Percentiles rank a stretch among this genome's conserved stretches.
These are phyloP conservation scores for Corallochytrium limacisporum DNA, from an alignment of 78 protist genomes.

Conservation along the genomic window DNA sequence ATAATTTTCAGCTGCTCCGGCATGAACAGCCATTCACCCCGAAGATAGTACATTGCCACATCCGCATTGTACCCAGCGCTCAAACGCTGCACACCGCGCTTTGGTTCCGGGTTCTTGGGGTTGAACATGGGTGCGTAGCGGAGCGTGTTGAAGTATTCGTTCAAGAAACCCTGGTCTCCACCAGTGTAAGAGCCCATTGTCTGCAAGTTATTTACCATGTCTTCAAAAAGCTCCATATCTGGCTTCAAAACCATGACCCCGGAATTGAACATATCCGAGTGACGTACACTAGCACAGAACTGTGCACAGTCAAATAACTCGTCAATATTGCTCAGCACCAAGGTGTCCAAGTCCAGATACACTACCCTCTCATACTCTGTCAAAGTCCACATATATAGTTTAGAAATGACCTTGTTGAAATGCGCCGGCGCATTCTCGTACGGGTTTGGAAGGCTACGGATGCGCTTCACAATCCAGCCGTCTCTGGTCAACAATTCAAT, in stretches of 20 bases:
- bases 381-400: too few relatives aligned
- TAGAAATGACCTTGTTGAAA: too few relatives aligned
- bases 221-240: not conserved
- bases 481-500: too few relatives aligned
- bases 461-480: too few relatives aligned
- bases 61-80: too few relatives aligned
- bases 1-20: too few relatives aligned
- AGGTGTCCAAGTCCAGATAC: conserved; percentile 13
- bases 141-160: conserved; percentile 1
- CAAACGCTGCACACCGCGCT: too few relatives aligned
- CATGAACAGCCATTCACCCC: too few relatives aligned
- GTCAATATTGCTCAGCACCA: conserved; percentile 12
- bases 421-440: too few relatives aligned
- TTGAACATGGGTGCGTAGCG: conserved; percentile 1
- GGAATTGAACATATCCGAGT: conserved; percentile 20
- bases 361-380: conserved; percentile 17
- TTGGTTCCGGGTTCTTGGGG: too few relatives aligned
- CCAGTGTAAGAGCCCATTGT: conserved; percentile 15
- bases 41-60: too few relatives aligned
- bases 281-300: conserved; percentile 13
- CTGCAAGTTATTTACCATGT: not conserved
- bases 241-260: conserved; percentile 22
- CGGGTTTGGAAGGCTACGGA: too few relatives aligned
- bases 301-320: conserved; percentile 17
- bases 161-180: conserved; percentile 24